Percentiles rank a stretch among this genome's conserved stretches.
These are phyloP conservation scores for Pythium inflatum DNA, from an alignment of 352 stramenopile species.

Conservation along the genomic window DNA sequence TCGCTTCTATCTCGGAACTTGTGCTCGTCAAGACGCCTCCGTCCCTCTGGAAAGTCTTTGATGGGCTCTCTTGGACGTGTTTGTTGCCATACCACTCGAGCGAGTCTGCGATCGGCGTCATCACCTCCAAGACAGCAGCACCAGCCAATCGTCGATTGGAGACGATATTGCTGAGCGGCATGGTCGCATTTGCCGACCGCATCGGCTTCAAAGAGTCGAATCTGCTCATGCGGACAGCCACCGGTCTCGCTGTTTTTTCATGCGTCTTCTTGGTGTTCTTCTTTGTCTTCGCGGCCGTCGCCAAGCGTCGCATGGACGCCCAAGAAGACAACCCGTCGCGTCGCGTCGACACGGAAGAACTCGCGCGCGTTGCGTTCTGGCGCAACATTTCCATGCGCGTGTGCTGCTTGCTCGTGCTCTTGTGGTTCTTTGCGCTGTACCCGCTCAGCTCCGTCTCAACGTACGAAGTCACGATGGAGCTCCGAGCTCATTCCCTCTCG, in stretches of 20 bases:
- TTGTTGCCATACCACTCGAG: constrained; percentile 33
- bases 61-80: constrained; percentile 36
- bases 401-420: constrained; percentile 29
- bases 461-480: constrained; percentile 37
- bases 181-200: constrained; percentile 33
- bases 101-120: background rate
- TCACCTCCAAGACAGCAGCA: background rate
- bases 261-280: constrained; percentile 31
- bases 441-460: constrained; percentile 29
- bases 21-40: constrained; percentile 31
- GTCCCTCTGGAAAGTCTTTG: constrained; percentile 27
- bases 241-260: constrained; percentile 27
- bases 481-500: background rate
- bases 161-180: constrained; percentile 23
- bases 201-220: constrained; percentile 31
- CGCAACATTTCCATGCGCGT: constrained; percentile 34
- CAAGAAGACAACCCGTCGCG: constrained; percentile 1
- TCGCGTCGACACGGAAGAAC: background rate
- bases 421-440: constrained; percentile 34
- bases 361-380: constrained; percentile 5
- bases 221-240: constrained; percentile 21
- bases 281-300: constrained; percentile 24
- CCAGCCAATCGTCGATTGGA: constrained; percentile 16
- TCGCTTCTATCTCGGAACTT: constrained; percentile 30
- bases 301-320: constrained; percentile 14